Evolutionary conservation across 306 rosid species (phyloP).

Genomic region (Astragalus glycyphyllos): DNA sequence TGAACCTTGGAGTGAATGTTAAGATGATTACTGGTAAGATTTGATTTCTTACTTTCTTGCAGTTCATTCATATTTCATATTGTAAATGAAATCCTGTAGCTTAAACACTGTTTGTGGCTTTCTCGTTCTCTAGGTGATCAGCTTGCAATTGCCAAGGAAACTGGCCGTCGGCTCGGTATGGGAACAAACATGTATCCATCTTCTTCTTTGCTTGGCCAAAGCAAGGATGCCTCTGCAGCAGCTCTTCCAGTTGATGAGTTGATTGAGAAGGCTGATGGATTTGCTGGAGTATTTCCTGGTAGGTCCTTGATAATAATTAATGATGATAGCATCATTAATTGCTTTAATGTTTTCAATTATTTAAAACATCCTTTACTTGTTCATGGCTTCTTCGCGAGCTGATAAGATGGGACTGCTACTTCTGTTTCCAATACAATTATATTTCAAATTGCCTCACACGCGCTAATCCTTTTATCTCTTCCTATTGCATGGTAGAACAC

Average conservation of each 20-base stretch:
- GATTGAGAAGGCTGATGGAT: slow-evolving; percentile 99
- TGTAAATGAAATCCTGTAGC: slow-evolving; percentile 23
- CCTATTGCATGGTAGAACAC: slow-evolving; percentile 69
- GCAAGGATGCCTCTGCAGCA: slow-evolving; percentile 77
- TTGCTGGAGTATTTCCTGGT: slow-evolving; percentile 99
- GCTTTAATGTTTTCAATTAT: slow-evolving; percentile 18
- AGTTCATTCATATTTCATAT: slow-evolving; percentile 33
- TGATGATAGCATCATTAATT: slow-evolving; percentile 13
- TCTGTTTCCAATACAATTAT: not conserved
- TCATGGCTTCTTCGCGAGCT: not conserved
- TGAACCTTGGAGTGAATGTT: slow-evolving; percentile 98
- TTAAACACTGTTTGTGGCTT: slow-evolving; percentile 10
- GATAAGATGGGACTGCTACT: not conserved
- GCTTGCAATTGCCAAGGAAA: slow-evolving; percentile 97
- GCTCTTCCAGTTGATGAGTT: slow-evolving; percentile 92
- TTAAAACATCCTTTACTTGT: slow-evolving; percentile 19
- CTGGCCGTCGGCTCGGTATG: slow-evolving; percentile 99
- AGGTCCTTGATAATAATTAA: slow-evolving; percentile 30
- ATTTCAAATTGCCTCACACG: slow-evolving; percentile 29
- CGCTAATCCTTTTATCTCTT: slow-evolving; percentile 38
- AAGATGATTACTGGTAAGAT: slow-evolving; percentile 97
- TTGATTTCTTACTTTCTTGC: slow-evolving; percentile 24
- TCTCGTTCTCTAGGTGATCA: slow-evolving; percentile 77
- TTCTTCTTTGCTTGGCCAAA: slow-evolving; percentile 89
- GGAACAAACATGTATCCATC: slow-evolving; percentile 99